Base-by-base conservation (phyloP, 2,329 filamentous ascomycete genomes). In the Pestalotiopsis sp. region DNA sequence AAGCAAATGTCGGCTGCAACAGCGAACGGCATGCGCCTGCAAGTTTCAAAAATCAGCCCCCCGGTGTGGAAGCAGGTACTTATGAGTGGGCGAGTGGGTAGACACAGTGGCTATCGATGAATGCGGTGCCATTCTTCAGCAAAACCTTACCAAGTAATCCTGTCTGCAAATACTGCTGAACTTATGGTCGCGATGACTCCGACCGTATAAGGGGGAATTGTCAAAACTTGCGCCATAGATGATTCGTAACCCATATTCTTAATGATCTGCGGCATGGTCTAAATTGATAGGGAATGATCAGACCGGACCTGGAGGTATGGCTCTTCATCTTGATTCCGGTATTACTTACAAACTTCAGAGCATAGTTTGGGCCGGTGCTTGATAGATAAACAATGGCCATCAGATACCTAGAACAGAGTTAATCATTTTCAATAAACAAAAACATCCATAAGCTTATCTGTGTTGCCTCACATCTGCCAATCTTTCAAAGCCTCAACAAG, bases 191-290 rank as follows among this genome's bases (percentile, higher is more conserved):
- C 41, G 17, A 64, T 27, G 20, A 64, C 62, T 13, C 62, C 38
- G 12, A 64, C 39, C 0, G 62, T 36, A 27, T 64, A 64, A 3
- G 62, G 62, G n/a, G 41, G 41, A 17, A 56, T 52, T 14, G 62
- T 64, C 12, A 64, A 17, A 6, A 64, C 25, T 41, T 64, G 62
- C 11, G 62, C 62, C 62, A 64, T 64, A 17, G 62, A 64, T 12
- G 62, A 49, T 20, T 64, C 17, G 25, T 64, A 64, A 17, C 38
- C 62, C 62, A 56, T 64, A 14, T 64, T 64, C 25, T 64, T 64
- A 39, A 64, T 64, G 23, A 64, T 64, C 7, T 64, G 62, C 17
- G 41, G 41, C 62, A 38, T 63, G 38, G 60, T 63, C 31, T 63
- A 23, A 3, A 38, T n/a, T n/a, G 20, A 2, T 14, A 58, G 20